A percentile compares a stretch with the other conserved stretches of the same genome.
Conservation (phyloP, 148 eudicot species). For the Fagopyrum homotropicum region DNA sequence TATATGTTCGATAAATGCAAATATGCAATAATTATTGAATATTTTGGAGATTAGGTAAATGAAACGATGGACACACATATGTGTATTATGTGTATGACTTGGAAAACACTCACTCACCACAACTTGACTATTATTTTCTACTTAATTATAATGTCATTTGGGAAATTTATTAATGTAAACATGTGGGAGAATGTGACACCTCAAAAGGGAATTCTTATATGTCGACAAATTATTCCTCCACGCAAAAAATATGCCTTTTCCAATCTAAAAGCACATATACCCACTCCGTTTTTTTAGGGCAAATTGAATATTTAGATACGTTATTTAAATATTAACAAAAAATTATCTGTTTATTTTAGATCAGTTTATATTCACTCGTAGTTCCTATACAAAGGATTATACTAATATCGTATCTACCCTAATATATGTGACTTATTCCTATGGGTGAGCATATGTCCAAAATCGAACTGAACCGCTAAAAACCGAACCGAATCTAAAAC, state of each 20-base stretch:
- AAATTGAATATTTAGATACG: no score
- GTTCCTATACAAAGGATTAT: no score
- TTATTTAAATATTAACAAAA: no score
- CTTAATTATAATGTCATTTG: not conserved
- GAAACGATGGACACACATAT: not conserved
- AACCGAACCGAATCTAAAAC: not conserved
- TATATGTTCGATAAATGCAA: not conserved
- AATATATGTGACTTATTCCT: no score
- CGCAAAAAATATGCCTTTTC: not conserved
- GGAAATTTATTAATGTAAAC: not conserved
- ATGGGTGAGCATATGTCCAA: no score
- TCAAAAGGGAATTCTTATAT: not conserved
- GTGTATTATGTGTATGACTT: not conserved
- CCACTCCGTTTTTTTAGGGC: not conserved
- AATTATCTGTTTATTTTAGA: no score
- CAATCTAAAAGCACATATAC: not conserved
- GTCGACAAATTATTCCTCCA: not conserved
- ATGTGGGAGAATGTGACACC: constrained; percentile 5
- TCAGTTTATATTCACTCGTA: no score
- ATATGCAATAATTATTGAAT: not conserved
- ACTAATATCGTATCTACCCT: no score
- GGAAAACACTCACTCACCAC: not conserved
- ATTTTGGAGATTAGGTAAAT: not conserved
- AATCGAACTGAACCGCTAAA: no score
- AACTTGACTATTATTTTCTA: not conserved